Conservation (phyloP, 768 basidiomycete genomes). For the Xerocomellus intermedius region DNA sequence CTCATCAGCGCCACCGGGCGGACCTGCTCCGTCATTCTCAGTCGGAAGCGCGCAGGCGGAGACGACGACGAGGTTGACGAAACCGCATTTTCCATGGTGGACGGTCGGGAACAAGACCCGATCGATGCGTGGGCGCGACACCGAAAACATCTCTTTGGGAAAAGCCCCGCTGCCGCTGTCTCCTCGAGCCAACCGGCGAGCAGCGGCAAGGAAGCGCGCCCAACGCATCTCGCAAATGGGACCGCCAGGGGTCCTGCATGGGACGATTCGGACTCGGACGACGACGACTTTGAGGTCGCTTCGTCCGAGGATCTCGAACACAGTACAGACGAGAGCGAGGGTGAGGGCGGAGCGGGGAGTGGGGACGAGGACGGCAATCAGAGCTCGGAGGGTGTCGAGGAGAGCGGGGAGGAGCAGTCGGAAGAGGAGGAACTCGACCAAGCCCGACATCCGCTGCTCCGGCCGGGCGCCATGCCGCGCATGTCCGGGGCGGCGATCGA, state of each 20-base stretch:
- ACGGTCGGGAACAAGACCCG: conserved; percentile 63
- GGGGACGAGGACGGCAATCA: conserved; percentile 32
- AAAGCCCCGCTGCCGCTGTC: background rate
- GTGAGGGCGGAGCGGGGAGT: conserved; percentile 14
- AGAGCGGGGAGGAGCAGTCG: conserved; percentile 37
- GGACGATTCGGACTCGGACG: conserved; percentile 37
- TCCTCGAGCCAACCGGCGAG: background rate
- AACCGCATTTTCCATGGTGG: conserved; percentile 70
- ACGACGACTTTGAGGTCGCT: conserved; percentile 34
- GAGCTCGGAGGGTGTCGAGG: conserved; percentile 32
- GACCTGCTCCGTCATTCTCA: conserved; percentile 61
- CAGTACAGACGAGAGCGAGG: conserved; percentile 33
- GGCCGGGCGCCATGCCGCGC: conserved; percentile 63
- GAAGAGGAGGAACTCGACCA: conserved; percentile 50
- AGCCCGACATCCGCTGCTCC: conserved; percentile 59
- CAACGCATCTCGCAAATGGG: conserved; percentile 3
- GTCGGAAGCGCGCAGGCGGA: conserved; percentile 28
- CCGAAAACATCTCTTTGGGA: conserved; percentile 57
- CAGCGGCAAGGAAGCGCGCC: conserved; percentile 1
- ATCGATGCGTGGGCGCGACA: conserved; percentile 65
- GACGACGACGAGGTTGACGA: conserved; percentile 50
- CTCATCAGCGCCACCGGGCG: conserved; percentile 64
- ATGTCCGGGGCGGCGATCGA: conserved; percentile 68
- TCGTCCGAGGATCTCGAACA: conserved; percentile 47
- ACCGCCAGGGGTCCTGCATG: conserved; percentile 28